Conservation (phyloP, 2,329 filamentous ascomycete species). For the Aspergillus pseudotamarii region DNA sequence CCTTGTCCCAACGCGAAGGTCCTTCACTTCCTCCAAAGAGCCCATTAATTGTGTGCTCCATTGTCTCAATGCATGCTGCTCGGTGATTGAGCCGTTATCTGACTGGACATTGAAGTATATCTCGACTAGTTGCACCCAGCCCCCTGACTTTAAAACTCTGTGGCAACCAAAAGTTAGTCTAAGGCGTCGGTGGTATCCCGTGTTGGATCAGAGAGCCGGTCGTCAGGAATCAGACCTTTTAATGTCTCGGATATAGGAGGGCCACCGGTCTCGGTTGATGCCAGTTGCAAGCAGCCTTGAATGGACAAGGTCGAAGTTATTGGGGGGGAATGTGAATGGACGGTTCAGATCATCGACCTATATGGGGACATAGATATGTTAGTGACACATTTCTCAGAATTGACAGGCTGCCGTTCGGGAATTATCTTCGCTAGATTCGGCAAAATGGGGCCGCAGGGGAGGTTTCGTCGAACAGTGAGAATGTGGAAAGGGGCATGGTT, state of each 20-base stretch:
- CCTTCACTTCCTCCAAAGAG: conserved; percentile 65
- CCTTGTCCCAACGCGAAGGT: conserved; percentile 65
- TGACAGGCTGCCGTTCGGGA: background rate
- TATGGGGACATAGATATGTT: conserved; percentile 1
- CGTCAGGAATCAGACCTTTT: conserved; percentile 46
- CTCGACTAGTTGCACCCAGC: conserved; percentile 89
- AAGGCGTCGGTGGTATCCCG: background rate
- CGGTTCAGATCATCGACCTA: conserved; percentile 71
- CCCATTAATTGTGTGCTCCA: conserved; percentile 70
- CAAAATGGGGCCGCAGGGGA: background rate
- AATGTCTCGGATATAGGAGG: conserved; percentile 74
- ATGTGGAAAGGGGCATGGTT: background rate
- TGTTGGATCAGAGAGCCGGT: conserved; percentile 1
- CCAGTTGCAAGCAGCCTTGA: conserved; percentile 65
- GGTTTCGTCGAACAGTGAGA: background rate
- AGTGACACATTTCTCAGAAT: background rate
- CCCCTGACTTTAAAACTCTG: conserved; percentile 65
- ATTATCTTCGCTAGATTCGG: background rate
- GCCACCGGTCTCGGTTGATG: conserved; percentile 73
- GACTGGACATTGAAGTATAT: conserved; percentile 85
- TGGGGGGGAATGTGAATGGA: conserved; percentile 67
- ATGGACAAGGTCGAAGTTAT: conserved; percentile 81
- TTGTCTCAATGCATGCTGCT: conserved; percentile 63
- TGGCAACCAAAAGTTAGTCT: conserved; percentile 12
- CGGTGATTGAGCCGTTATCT: conserved; percentile 75